Percentiles rank a stretch among this genome's conserved stretches.
phyloP scores from a whole-genome alignment of 768 basidiomycete species.

The Tephrocybe sp. region DNA sequence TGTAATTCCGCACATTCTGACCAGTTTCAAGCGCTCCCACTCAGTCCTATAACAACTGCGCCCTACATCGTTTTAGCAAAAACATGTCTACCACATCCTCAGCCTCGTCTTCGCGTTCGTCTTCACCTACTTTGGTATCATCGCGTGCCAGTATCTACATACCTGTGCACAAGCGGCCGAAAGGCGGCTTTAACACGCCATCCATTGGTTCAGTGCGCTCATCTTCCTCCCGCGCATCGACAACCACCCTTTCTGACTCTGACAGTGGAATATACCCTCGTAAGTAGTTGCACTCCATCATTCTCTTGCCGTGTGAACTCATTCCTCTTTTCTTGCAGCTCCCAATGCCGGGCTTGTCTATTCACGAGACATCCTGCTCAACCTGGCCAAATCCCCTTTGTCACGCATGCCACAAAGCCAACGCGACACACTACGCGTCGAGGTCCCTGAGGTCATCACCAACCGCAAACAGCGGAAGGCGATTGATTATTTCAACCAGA shows the following conservation, averaged over 20 bases:
- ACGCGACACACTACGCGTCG: conserved; percentile 21
- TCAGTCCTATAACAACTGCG: background rate
- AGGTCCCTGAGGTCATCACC: conserved; percentile 24
- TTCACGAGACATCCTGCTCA: conserved; percentile 21
- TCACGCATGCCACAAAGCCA: conserved; percentile 20
- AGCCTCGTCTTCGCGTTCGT: conserved; percentile 15
- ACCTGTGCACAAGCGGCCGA: conserved; percentile 36
- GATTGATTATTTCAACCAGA: conserved; percentile 22
- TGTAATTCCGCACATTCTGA: background rate
- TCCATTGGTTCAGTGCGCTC: conserved; percentile 18
- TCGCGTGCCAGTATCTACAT: conserved; percentile 28
- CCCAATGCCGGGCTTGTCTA: conserved; percentile 20
- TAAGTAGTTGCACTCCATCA: conserved; percentile 5
- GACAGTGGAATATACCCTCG: conserved; percentile 13
- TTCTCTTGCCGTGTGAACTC: background rate
- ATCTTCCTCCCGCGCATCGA: conserved; percentile 12
- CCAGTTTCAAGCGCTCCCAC: background rate
- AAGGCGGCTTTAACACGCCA: conserved; percentile 12
- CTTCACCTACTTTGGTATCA: conserved; percentile 18
- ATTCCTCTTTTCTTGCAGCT: conserved; percentile 1
- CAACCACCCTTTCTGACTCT: conserved; percentile 14
- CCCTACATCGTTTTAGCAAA: background rate
- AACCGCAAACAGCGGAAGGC: conserved; percentile 27
- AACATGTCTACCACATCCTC: conserved; percentile 25
- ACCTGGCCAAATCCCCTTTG: conserved; percentile 25